Conservation (phyloP, 2,329 filamentous ascomycete species). For the Sporothrix inflata region DNA sequence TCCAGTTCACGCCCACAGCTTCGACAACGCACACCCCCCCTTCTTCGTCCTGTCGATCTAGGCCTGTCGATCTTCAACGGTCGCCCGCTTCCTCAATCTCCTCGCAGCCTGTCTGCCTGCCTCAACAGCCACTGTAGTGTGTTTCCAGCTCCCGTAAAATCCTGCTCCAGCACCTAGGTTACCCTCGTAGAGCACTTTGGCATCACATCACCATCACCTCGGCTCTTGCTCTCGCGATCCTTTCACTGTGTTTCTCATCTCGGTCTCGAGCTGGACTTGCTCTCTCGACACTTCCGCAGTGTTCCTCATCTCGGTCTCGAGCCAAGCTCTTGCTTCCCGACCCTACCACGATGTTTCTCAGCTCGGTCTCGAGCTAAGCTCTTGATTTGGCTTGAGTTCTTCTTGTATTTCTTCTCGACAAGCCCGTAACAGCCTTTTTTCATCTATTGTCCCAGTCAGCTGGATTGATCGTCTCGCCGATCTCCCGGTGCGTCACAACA, state of each 20-base stretch:
- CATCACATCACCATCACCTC: background rate
- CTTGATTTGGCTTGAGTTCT: too few relatives aligned
- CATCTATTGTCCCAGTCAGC: too few relatives aligned
- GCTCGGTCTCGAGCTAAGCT: background rate
- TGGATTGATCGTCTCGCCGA: too few relatives aligned
- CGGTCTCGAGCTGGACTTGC: background rate
- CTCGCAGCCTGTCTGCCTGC: background rate
- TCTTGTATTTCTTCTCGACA: too few relatives aligned
- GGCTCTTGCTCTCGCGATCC: background rate
- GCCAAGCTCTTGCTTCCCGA: background rate
- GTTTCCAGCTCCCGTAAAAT: background rate
- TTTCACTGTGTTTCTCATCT: background rate
- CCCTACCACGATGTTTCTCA: background rate
- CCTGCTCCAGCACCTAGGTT: too few relatives aligned
- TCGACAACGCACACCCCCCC: background rate
- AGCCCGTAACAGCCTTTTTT: too few relatives aligned
- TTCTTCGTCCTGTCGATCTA: background rate
- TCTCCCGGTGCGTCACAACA: too few relatives aligned
- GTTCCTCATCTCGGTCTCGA: background rate
- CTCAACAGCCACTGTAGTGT: background rate
- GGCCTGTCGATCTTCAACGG: background rate
- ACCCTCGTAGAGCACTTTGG: background rate
- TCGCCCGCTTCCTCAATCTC: background rate
- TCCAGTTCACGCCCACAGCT: background rate
- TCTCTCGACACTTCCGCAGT: background rate